Evolutionary conservation across 331 rosid genomes (phyloP).

Genomic region (Arachis monticola): DNA sequence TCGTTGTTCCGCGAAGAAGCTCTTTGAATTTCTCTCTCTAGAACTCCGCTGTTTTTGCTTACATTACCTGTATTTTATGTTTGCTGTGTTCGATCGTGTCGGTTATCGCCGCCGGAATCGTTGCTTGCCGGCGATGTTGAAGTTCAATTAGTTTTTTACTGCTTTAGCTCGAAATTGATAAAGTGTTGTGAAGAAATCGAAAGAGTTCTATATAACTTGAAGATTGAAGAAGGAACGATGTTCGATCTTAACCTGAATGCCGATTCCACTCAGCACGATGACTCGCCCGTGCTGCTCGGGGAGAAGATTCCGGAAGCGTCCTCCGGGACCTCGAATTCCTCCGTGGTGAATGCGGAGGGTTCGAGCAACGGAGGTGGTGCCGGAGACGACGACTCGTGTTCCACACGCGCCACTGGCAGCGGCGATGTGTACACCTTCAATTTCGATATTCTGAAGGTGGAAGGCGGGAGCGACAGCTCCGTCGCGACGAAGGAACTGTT

Average conservation of each 20-base stretch:
- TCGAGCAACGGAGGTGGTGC: slow-evolving; percentile 72
- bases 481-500: slow-evolving; percentile 69
- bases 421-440: slow-evolving; percentile 62
- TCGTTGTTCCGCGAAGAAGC: slow-evolving; percentile 27
- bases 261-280: slow-evolving; percentile 58
- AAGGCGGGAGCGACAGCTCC: slow-evolving; percentile 42
- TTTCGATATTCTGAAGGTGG: slow-evolving; percentile 84
- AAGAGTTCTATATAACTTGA: slow-evolving; percentile 35
- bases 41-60: slow-evolving; percentile 36
- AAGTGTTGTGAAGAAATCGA: not conserved
- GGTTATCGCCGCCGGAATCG: slow-evolving; percentile 32
- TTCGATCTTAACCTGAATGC: slow-evolving; percentile 87
- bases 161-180: slow-evolving; percentile 4
- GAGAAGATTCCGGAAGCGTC: slow-evolving; percentile 66
- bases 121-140: slow-evolving; percentile 35
- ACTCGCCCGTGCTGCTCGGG: slow-evolving; percentile 42
- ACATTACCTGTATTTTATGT: slow-evolving; percentile 19
- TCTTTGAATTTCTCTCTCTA: slow-evolving; percentile 23
- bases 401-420: slow-evolving; percentile 76
- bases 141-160: slow-evolving; percentile 32
- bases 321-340: slow-evolving; percentile 94
- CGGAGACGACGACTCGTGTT: slow-evolving; percentile 89
- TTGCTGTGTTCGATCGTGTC: slow-evolving; percentile 35
- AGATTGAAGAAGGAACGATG: slow-evolving; percentile 50
- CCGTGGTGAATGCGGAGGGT: slow-evolving; percentile 91